Percentiles rank a stretch among this genome's conserved stretches.
Conservation (phyloP, 257 asterid species). For the Avicennia marina region DNA sequence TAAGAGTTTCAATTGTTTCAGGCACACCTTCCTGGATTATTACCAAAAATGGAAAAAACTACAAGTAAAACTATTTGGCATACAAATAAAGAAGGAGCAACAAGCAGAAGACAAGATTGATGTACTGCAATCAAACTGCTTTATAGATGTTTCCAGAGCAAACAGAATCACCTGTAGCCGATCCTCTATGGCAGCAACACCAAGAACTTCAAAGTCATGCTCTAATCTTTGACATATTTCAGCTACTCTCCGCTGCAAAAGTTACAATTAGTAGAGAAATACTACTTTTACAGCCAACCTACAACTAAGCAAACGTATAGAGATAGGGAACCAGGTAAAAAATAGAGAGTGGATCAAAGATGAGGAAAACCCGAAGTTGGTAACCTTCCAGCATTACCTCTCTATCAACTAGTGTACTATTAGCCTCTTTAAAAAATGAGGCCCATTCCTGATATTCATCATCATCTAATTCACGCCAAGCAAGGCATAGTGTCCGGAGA, state of each 20-base stretch:
- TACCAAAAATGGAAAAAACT: conserved; percentile 13
- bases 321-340: too few relatives aligned
- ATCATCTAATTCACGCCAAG: conserved; percentile 85
- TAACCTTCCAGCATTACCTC: conserved; percentile 47
- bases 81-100: conserved; percentile 15
- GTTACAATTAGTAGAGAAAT: conserved; percentile 3
- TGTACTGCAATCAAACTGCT: conserved; percentile 16
- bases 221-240: conserved; percentile 96
- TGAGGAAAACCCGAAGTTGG: conserved; percentile 8
- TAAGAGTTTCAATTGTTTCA: conserved; percentile 81
- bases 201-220: conserved; percentile 81
- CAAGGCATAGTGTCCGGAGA: conserved; percentile 89
- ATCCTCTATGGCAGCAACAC: conserved; percentile 98
- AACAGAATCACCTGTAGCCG: conserved; percentile 74
- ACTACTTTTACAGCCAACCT: too few relatives aligned
- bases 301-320: too few relatives aligned
- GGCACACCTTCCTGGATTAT: conserved; percentile 90
- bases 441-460: conserved; percentile 94
- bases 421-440: conserved; percentile 84
- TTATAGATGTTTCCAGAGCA: conserved; percentile 17
- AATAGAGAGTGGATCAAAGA: conserved; percentile 5
- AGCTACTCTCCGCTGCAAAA: conserved; percentile 88
- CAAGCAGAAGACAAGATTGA: conserved; percentile 6
- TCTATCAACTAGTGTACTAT: conserved; percentile 87
- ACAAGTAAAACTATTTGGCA: conserved; percentile 12